phyloP scores from a whole-genome alignment of 129 eudicot genomes.

The Apium graveolens region DNA sequence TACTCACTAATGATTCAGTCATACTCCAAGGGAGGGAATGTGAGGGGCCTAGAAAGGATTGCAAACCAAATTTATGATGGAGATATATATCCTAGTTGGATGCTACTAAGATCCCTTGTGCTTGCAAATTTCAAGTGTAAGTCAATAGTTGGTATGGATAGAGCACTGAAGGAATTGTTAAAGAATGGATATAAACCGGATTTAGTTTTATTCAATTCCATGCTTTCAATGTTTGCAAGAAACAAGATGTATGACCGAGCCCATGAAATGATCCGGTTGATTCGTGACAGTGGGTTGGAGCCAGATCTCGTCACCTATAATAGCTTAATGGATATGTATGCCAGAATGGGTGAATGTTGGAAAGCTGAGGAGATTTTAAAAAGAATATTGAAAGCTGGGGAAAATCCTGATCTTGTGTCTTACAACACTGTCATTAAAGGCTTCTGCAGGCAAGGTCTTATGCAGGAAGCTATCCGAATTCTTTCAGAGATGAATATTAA shows the following conservation, averaged over 20 bases:
- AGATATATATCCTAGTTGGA: constrained; percentile 77
- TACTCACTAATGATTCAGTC: constrained; percentile 79
- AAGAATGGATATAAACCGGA: constrained; percentile 79
- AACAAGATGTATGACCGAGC: constrained; percentile 78
- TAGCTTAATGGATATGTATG: constrained; percentile 91
- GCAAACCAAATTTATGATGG: constrained; percentile 73
- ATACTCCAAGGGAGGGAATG: constrained; percentile 65
- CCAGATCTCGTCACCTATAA: constrained; percentile 90
- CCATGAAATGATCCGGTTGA: constrained; percentile 46
- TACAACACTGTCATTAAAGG: constrained; percentile 92
- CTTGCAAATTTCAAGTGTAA: constrained; percentile 78
- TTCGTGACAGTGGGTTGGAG: constrained; percentile 58
- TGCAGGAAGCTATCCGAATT: constrained; percentile 85
- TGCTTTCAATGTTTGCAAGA: constrained; percentile 74
- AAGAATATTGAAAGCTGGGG: constrained; percentile 41
- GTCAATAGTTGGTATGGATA: constrained; percentile 67
- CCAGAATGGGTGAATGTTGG: constrained; percentile 88
- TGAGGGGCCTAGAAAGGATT: constrained; percentile 54
- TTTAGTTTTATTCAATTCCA: constrained; percentile 65
- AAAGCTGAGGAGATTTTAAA: constrained; percentile 78
- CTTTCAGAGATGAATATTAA: constrained; percentile 74
- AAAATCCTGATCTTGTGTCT: constrained; percentile 83
- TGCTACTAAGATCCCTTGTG: constrained; percentile 74
- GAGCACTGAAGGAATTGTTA: constrained; percentile 62
- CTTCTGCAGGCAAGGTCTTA: constrained; percentile 85